Percentiles rank a stretch among this genome's conserved stretches.
phyloP scores from a whole-genome alignment of 208 protist species.

The Leishmania amazonensis region DNA sequence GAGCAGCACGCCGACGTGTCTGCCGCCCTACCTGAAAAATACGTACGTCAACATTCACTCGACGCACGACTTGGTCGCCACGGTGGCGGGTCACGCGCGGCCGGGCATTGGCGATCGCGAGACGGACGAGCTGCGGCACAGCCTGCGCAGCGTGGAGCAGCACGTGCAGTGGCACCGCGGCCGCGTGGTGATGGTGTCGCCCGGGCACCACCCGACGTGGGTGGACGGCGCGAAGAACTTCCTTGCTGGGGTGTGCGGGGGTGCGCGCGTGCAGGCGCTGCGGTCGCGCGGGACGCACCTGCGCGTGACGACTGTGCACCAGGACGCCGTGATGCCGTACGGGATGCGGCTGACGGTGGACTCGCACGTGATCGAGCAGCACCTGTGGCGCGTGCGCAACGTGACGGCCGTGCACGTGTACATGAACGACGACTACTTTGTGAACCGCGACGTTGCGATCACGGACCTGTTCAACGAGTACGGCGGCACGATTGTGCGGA shows the following conservation, averaged over 20 bases:
- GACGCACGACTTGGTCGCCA: background rate
- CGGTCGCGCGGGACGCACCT: constrained; percentile 37
- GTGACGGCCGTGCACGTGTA: constrained; percentile 58
- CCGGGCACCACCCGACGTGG: constrained; percentile 94
- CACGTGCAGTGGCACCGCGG: constrained; percentile 89
- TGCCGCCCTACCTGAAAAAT: background rate
- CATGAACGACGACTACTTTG: constrained; percentile 82
- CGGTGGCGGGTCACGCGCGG: background rate
- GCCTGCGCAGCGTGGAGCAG: constrained; percentile 92
- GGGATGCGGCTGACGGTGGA: constrained; percentile 56
- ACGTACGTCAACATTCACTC: background rate
- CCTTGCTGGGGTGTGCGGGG: constrained; percentile 37
- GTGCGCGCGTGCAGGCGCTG: constrained; percentile 22
- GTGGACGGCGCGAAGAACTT: constrained; percentile 74
- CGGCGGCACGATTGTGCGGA: constrained; percentile 62
- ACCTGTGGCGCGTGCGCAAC: constrained; percentile 63
- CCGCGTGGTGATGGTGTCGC: constrained; percentile 95
- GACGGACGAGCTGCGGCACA: constrained; percentile 95
- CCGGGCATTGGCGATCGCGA: constrained; percentile 37
- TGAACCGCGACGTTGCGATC: constrained; percentile 58
- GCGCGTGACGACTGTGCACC: constrained; percentile 68
- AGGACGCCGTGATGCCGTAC: constrained; percentile 67
- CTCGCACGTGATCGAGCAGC: constrained; percentile 58
- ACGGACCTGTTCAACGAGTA: constrained; percentile 63
- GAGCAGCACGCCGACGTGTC: background rate